Base-by-base conservation (phyloP, 495 filamentous ascomycete species). In the Aspergillus funiculosus region DNA sequence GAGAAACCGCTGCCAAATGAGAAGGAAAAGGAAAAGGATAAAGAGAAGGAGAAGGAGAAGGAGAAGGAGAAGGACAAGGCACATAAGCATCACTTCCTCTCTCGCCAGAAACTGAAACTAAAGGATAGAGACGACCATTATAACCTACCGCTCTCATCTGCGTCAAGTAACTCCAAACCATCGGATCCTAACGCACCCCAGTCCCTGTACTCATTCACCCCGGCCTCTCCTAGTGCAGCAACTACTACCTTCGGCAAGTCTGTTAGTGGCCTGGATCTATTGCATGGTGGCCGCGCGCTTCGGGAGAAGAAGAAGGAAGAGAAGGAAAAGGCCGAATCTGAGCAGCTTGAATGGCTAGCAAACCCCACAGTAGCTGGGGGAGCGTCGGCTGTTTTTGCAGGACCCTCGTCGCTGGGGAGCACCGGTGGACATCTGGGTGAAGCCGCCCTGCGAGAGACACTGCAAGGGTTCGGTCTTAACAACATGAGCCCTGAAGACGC, bases 291-390 rank as follows among this genome's bases (percentile, higher is more conserved):
- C 3, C 78, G 86, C 26, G 86, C 84, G 2, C 60, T 94, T n/a
- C 81, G 89, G 22, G 87, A 94, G 54, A 92, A 89, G 77, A 89
- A 86, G 66, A 89, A 87, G 54, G 88, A 90, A 55, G 89, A 89
- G 50, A 88, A 87, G 56, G 78, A 73, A 0, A 53, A 68, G 10
- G 66, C 64, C 3, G 70, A 74, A 29, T 61, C 58, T 3, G 63
- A 66, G 29, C 68, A 71, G 25, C 48, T 65, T 35, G 74, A 78
- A 43, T 69, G 70, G 61, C 53, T 69, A 14, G 56, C 61, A 27
- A 68, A 62, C 50, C 58, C 64, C 17, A 44, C 56, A 4, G 51
- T 54, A 3, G 54, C 51, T 3, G 41, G 46, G 18, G 53, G 56
- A 8, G 35, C 60, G 17, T 51, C 60, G 13, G 57, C 54, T 11